A percentile compares a stretch with the other conserved stretches of the same genome.
phyloP scores from a whole-genome alignment of 495 filamentous ascomycete genomes.

The Cercophora sp. region DNA sequence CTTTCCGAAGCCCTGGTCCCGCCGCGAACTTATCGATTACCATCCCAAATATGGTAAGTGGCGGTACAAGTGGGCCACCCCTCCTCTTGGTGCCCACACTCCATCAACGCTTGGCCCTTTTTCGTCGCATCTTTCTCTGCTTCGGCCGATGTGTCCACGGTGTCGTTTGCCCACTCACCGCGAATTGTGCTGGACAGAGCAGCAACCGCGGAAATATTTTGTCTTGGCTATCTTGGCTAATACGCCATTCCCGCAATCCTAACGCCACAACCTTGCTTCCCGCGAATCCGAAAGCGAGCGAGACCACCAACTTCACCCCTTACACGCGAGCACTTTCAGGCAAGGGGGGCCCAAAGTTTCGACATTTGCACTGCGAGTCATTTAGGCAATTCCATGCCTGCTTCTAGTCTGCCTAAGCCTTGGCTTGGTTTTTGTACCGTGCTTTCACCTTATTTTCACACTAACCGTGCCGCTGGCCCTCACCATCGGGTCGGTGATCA shows the following conservation, averaged over 20 bases:
- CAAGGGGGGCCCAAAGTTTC: background rate
- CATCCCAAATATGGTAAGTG: too few relatives aligned
- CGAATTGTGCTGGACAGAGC: too few relatives aligned
- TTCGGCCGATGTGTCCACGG: too few relatives aligned
- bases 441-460: too few relatives aligned
- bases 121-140: background rate
- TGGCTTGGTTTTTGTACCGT: too few relatives aligned
- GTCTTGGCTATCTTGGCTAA: background rate
- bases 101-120: constrained; percentile 1
- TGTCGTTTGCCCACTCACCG: too few relatives aligned
- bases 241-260: constrained; percentile 4
- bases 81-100: background rate
- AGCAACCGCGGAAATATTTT: background rate
- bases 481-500: background rate
- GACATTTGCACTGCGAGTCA: constrained; percentile 6
- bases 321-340: background rate
- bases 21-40: too few relatives aligned
- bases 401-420: constrained; percentile 11
- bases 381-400: constrained; percentile 13
- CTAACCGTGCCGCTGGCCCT: background rate
- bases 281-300: background rate
- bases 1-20: too few relatives aligned
- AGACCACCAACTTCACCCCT: background rate
- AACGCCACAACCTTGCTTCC: background rate
- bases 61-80: too few relatives aligned